Evolutionary conservation across 2,329 filamentous ascomycete genomes (phyloP).

Genomic region (Teratosphaeria zuluensis): DNA sequence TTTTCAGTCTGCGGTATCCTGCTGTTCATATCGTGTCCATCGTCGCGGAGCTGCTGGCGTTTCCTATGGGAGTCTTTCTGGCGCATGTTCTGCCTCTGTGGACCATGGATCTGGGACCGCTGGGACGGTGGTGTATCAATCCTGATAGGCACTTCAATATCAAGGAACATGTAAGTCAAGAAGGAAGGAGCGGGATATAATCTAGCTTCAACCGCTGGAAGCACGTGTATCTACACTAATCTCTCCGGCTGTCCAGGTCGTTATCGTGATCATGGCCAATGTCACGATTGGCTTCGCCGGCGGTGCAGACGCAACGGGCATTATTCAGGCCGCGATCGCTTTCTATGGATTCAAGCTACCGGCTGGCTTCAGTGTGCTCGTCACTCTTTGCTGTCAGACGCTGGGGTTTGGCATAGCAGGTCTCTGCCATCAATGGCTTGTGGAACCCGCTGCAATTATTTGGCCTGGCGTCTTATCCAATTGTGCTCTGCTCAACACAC

Average conservation of each 20-base stretch:
- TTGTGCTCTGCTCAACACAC: constrained; percentile 76
- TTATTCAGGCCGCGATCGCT: constrained; percentile 81
- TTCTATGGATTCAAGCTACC: constrained; percentile 77
- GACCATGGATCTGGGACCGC: constrained; percentile 42
- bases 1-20: constrained; percentile 83
- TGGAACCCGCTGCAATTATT: constrained; percentile 80
- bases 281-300: constrained; percentile 46
- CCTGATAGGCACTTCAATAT: constrained; percentile 41
- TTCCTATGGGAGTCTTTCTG: constrained; percentile 73
- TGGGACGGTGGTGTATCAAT: constrained; percentile 23
- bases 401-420: constrained; percentile 81
- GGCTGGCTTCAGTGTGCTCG: constrained; percentile 68
- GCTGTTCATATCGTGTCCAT: constrained; percentile 84
- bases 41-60: constrained; percentile 75
- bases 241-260: constrained; percentile 20
- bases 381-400: constrained; percentile 79
- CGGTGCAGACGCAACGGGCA: constrained; percentile 35
- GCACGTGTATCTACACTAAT: not conserved
- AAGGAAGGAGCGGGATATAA: not conserved
- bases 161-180: constrained; percentile 39
- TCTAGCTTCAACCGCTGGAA: no score
- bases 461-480: constrained; percentile 86
- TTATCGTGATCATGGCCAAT: constrained; percentile 32
- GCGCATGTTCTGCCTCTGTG: constrained; percentile 55
- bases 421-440: constrained; percentile 68